Conservation (phyloP, 164 flowering plant genomes). For the Chloranthus sessilifolius region DNA sequence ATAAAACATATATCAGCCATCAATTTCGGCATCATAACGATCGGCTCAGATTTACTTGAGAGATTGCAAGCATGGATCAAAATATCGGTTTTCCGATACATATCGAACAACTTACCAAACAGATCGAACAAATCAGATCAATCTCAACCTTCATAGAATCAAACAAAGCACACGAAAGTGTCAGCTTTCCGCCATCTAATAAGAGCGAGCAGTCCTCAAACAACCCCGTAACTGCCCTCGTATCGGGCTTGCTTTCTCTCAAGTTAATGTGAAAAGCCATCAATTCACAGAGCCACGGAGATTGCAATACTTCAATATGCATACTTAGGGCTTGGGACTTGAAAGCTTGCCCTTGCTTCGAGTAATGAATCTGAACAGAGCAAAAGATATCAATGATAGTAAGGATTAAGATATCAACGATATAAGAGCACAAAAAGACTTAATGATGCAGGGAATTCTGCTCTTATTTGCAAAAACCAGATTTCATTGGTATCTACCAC, state of each 20-base stretch:
- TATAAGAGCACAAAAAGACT: too few relatives aligned
- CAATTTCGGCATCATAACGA: too few relatives aligned
- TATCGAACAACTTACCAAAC: conserved; percentile 58
- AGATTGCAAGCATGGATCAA: too few relatives aligned
- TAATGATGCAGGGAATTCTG: too few relatives aligned
- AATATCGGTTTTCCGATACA: too few relatives aligned
- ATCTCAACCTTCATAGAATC: conserved; percentile 77
- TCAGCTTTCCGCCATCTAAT: conserved; percentile 56
- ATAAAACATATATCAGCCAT: too few relatives aligned
- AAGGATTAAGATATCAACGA: too few relatives aligned
- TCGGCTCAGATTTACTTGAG: too few relatives aligned
- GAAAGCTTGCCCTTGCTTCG: conserved; percentile 93
- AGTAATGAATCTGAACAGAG: conserved; percentile 60
- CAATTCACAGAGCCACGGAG: conserved; percentile 93
- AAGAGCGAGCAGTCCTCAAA: conserved; percentile 61
- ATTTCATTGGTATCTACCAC: too few relatives aligned
- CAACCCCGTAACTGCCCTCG: conserved; percentile 25
- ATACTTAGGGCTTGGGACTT: conserved; percentile 71
- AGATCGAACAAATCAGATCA: conserved; percentile 85
- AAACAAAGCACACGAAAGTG: conserved; percentile 69
- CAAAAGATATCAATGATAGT: neutral
- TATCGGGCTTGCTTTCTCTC: conserved; percentile 36
- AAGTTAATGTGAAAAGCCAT: conserved; percentile 86
- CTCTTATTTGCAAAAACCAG: too few relatives aligned
- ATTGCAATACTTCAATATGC: conserved; percentile 87